Conservation (phyloP, 306 rosid genomes). For the Acmispon strigosus region DNA sequence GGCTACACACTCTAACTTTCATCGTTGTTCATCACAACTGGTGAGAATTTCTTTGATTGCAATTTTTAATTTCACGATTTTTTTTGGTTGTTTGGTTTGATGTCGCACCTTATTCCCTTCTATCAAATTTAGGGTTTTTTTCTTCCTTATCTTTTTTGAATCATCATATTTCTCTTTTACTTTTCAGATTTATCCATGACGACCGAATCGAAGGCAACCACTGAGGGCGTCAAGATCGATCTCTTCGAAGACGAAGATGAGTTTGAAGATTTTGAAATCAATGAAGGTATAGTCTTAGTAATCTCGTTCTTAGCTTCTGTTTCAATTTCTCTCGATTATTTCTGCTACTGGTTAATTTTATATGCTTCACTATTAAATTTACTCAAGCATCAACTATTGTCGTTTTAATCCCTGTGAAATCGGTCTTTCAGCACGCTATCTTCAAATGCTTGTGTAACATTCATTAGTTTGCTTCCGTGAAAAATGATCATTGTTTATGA, state of each 20-base stretch:
- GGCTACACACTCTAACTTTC: neutral
- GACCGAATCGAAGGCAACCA: constrained; percentile 49
- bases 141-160: too few species aligned
- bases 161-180: neutral
- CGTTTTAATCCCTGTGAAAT: too few species aligned
- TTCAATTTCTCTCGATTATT: too few species aligned
- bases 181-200: constrained; percentile 45
- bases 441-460: too few species aligned
- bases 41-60: constrained; percentile 1
- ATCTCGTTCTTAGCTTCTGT: neutral
- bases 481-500: too few species aligned
- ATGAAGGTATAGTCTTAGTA: constrained; percentile 39
- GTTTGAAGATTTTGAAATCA: constrained; percentile 67
- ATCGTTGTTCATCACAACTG: neutral
- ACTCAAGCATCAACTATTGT: too few species aligned
- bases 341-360: too few species aligned
- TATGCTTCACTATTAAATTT: too few species aligned
- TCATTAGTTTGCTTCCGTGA: too few species aligned
- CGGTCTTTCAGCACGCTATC: too few species aligned
- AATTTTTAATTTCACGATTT: neutral
- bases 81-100: neutral
- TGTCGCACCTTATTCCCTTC: neutral
- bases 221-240: constrained; percentile 76
- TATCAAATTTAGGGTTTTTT: neutral
- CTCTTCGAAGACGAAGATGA: constrained; percentile 88